These are phyloP conservation scores for Lyophyllum atratum DNA, from an alignment of 768 basidiomycete genomes.

Conservation along the genomic window DNA sequence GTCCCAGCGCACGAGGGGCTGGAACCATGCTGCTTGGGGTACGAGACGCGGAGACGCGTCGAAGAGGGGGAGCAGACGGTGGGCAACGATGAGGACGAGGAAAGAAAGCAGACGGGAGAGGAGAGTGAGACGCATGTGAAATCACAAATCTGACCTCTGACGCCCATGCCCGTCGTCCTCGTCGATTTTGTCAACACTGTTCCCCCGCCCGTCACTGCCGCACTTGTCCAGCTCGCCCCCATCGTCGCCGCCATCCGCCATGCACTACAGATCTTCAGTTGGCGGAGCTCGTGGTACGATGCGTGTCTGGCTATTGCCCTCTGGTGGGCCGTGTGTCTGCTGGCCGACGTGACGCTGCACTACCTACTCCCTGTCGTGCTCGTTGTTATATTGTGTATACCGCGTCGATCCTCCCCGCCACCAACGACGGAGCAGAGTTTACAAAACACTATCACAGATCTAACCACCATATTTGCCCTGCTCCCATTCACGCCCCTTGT, in stretches of 20 bases:
- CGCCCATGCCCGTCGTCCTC: conserved; percentile 6
- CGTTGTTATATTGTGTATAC: conserved; percentile 3
- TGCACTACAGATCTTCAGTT: conserved; percentile 51
- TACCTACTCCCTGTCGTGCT: conserved; percentile 23
- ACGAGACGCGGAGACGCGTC: conserved; percentile 38
- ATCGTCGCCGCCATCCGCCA: conserved; percentile 45
- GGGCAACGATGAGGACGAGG: conserved; percentile 28
- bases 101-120: conserved; percentile 21
- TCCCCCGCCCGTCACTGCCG: conserved; percentile 60
- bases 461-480: conserved; percentile 64
- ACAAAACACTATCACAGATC: conserved; percentile 58
- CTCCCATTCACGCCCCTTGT: conserved; percentile 43
- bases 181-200: conserved; percentile 56
- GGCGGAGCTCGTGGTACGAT: conserved; percentile 61
- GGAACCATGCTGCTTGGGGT: conserved; percentile 8
- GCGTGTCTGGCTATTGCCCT: conserved; percentile 64
- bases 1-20: conserved; percentile 79
- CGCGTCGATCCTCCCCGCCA: conserved; percentile 20
- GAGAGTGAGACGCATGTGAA: conserved; percentile 14
- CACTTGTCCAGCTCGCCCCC: conserved; percentile 65
- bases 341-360: conserved; percentile 50
- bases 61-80: conserved; percentile 34
- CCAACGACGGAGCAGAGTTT: conserved; percentile 58
- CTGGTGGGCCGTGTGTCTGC: conserved; percentile 82
- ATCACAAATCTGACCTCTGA: conserved; percentile 1